These are phyloP conservation scores for Diaporthe sp. DNA, from an alignment of 2,329 filamentous ascomycete species.

Conservation along the genomic window DNA sequence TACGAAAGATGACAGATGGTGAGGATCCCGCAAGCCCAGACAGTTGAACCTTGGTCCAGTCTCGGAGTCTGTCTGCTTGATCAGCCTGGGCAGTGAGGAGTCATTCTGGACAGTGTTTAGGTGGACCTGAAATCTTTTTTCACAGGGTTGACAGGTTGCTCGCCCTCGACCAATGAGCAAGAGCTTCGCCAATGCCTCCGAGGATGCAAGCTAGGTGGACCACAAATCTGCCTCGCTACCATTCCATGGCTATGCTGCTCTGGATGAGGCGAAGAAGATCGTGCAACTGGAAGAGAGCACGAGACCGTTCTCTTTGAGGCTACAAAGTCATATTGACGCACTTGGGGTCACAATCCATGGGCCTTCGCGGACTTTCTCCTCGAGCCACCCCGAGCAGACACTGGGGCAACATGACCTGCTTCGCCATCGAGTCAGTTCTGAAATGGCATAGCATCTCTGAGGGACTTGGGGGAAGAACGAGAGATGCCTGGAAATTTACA, in stretches of 20 bases:
- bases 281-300: neutral
- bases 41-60: neutral
- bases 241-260: neutral
- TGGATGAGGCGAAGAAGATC: neutral
- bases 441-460: neutral
- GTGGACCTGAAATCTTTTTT: too few species aligned
- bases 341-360: neutral
- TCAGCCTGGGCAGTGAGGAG: neutral
- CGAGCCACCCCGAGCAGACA: neutral
- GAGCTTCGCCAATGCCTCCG: neutral
- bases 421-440: neutral
- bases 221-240: neutral
- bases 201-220: neutral
- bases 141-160: too few species aligned
- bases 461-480: neutral
- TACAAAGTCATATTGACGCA: too few species aligned
- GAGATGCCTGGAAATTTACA: neutral
- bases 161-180: neutral
- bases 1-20: neutral
- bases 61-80: neutral
- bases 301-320: neutral
- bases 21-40: neutral
- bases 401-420: neutral
- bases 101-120: too few species aligned
- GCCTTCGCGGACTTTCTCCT: neutral